Evolutionary conservation across 1,284 basidiomycete species (phyloP).

Genomic region (Cutaneotrichosporon curvatum): DNA sequence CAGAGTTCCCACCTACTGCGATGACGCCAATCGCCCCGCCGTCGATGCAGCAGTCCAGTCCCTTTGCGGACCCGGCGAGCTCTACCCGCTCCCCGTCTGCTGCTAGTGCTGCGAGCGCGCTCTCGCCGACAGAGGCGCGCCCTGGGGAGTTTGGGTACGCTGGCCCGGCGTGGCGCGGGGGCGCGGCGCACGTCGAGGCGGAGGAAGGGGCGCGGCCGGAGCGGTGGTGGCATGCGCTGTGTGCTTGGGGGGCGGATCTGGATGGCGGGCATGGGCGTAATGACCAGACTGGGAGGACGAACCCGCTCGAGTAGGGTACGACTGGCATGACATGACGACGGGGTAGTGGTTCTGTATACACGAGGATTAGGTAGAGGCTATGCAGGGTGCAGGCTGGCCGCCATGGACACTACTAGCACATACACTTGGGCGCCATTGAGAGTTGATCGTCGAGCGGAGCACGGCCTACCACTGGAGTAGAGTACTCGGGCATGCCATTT

Average conservation of each 20-base stretch:
- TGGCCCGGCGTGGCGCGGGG: slow-evolving; percentile 30
- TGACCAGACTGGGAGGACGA: slow-evolving; percentile 34
- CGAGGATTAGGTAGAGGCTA: no score
- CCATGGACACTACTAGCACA: no score
- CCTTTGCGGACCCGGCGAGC: slow-evolving; percentile 23
- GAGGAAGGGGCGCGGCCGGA: slow-evolving; percentile 17
- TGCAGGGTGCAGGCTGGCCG: no score
- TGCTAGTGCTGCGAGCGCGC: no score
- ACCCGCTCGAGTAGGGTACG: slow-evolving; percentile 31
- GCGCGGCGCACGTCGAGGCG: slow-evolving; percentile 13
- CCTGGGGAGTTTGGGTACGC: slow-evolving; percentile 22
- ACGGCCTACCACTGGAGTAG: no score
- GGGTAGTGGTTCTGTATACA: no score
- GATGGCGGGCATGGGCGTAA: slow-evolving; percentile 32
- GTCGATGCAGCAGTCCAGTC: slow-evolving; percentile 16
- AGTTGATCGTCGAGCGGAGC: no score
- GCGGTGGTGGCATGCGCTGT: slow-evolving; percentile 41
- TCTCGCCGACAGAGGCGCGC: slow-evolving; percentile 4
- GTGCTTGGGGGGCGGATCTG: slow-evolving; percentile 39
- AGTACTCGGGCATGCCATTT: no score
- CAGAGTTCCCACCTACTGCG: not conserved
- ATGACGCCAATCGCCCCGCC: not conserved
- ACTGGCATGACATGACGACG: no score
- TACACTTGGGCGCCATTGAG: no score
- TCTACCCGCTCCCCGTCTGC: no score